Evolutionary conservation across 495 filamentous ascomycete genomes (phyloP), one percentile per base, ranked within the genome.

Genomic region (Tuber indicum): DNA sequence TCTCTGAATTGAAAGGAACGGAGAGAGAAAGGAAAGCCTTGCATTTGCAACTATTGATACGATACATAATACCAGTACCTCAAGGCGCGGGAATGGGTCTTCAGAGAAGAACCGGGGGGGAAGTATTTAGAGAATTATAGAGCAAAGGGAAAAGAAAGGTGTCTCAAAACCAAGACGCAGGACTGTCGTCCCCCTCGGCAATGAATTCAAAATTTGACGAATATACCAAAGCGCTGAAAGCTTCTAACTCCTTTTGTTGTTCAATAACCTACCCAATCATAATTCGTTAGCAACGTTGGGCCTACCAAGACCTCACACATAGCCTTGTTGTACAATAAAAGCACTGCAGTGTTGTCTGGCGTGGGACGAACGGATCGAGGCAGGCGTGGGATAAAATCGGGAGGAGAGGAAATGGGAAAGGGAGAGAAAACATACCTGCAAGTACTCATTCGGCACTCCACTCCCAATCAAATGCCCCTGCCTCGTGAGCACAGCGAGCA

Each of bases 181-280:
- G 71, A 21, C 74, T 73, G 76, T 81, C 79, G 14, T 81, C 75
- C 36, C 70, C 71, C 76, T 80, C 79, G 75, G 77, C 75, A 77
- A 74, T 78, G 58, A 76, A 83, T 71, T 83, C 82, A 75, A 84
- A 97, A 84, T 97, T 97, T 72, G 92, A 94, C 76, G 91, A 94
- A 83, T 97, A 98, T 44, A 98, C 92, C 12, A 98, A 91, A 2
- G 96, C 95, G 7, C 95, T 93, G 79, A 98, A 98, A 0, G 92
- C 94, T 81, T 96, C 93, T n/a, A 98, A 86, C 78, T 98, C 94
- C 19, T 89, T 88, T 17, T 96, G 93, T 71, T 88, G 84, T 81
- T 98, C 95, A 89, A 95, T 93, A 42, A 75, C 77, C 82, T 84
- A 75, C n/a, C 62, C 70, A 76, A 75, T 41, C 81, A 76, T 26